These are phyloP conservation scores for Plasmopara viticola DNA, from an alignment of 352 stramenopile species.

Conservation along the genomic window DNA sequence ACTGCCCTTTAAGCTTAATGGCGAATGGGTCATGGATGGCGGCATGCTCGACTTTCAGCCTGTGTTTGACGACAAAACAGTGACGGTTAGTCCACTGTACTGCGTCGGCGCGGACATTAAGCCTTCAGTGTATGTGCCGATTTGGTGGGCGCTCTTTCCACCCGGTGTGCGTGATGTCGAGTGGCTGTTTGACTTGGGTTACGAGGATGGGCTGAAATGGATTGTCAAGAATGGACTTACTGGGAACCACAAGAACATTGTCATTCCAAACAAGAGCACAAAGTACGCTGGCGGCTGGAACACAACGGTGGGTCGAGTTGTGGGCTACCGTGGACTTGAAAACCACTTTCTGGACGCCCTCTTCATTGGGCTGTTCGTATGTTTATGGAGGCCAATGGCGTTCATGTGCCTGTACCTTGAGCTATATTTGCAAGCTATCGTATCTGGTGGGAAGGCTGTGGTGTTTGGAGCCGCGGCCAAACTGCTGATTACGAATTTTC, in stretches of 20 bases:
- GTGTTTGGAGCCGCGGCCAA: constrained; percentile 64
- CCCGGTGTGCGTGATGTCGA: constrained; percentile 60
- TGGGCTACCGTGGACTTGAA: constrained; percentile 66
- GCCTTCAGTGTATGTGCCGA: constrained; percentile 77
- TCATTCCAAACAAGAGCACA: constrained; percentile 34
- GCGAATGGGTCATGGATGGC: constrained; percentile 84
- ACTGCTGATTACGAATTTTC: constrained; percentile 45
- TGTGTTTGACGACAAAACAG: constrained; percentile 56
- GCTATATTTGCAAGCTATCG: constrained; percentile 59
- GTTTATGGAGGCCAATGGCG: constrained; percentile 18
- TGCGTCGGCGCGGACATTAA: constrained; percentile 85
- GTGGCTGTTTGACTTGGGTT: constrained; percentile 83
- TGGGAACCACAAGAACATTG: constrained; percentile 21
- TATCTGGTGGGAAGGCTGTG: constrained; percentile 62
- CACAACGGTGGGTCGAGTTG: constrained; percentile 56
- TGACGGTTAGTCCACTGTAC: constrained; percentile 83
- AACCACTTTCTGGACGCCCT: constrained; percentile 63
- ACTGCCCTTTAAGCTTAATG: constrained; percentile 16
- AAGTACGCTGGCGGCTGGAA: constrained; percentile 54
- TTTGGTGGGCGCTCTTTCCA: constrained; percentile 80
- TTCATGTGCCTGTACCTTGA: constrained; percentile 80
- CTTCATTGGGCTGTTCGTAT: constrained; percentile 59
- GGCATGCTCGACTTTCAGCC: constrained; percentile 82
- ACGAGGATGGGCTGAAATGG: constrained; percentile 70
- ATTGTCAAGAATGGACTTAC: constrained; percentile 42